Percentiles rank a stretch among this genome's conserved stretches.
Evolutionary conservation across 371 early-diverging fungal species (phyloP).

Genomic region (Mortierella sp.): DNA sequence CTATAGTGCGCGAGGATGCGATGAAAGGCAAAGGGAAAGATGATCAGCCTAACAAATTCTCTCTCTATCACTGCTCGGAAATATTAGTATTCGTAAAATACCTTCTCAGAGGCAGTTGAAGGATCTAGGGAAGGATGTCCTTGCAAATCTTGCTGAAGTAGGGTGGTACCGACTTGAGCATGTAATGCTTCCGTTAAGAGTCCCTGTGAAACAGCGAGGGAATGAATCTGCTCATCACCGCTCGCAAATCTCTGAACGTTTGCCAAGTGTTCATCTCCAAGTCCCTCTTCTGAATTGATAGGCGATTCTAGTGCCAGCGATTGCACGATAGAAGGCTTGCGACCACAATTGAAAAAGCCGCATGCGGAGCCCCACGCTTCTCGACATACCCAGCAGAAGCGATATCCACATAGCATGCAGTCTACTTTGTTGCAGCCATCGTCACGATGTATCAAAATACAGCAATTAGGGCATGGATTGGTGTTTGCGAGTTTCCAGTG

Average conservation of each 20-base stretch:
- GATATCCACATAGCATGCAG: constrained; percentile 78
- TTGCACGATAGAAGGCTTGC: constrained; percentile 9
- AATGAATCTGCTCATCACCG: constrained; percentile 13
- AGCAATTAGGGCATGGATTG: constrained; percentile 79
- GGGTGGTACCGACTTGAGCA: background rate
- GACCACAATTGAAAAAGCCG: constrained; percentile 60
- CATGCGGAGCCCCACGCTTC: constrained; percentile 58
- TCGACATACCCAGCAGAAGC: constrained; percentile 78
- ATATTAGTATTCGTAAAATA: background rate
- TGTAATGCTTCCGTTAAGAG: constrained; percentile 1
- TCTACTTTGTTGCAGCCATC: constrained; percentile 88
- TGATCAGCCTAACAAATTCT: background rate
- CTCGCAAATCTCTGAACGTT: background rate
- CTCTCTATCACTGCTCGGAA: background rate
- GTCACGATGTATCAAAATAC: constrained; percentile 80
- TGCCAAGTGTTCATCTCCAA: background rate
- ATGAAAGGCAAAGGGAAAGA: background rate
- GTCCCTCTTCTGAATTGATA: background rate
- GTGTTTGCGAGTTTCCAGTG: constrained; percentile 64
- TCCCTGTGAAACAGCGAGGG: constrained; percentile 2
- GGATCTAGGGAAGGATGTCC: constrained; percentile 3
- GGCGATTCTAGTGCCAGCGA: background rate
- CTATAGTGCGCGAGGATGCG: constrained; percentile 34
- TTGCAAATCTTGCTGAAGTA: constrained; percentile 10
- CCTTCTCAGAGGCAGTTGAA: constrained; percentile 27